phyloP scores from a whole-genome alignment of 495 filamentous ascomycete species.

The Friedmanniomyces endolithicus region DNA sequence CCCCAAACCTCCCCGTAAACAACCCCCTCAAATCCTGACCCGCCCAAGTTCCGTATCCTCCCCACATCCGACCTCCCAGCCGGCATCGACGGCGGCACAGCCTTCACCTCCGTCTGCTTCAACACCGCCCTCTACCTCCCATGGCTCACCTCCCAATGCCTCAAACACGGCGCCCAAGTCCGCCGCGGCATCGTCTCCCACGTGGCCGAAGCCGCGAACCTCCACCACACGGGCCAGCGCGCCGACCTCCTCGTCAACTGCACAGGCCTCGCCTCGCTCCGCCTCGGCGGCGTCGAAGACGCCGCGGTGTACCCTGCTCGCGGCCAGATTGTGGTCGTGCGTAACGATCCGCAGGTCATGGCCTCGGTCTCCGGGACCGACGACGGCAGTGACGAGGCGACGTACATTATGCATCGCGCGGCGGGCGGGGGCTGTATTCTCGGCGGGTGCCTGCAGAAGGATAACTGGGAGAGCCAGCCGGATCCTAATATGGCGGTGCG shows the following conservation, averaged over 20 bases:
- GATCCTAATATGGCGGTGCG: slow-evolving; percentile 70
- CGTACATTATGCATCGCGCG: slow-evolving; percentile 86
- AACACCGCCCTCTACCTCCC: slow-evolving; percentile 81
- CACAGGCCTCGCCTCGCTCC: slow-evolving; percentile 62
- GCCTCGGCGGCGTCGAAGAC: slow-evolving; percentile 76
- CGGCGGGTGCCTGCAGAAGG: slow-evolving; percentile 75
- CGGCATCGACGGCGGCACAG: slow-evolving; percentile 53
- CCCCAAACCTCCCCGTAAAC: background rate
- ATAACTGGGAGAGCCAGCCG: slow-evolving; percentile 68
- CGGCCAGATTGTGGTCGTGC: slow-evolving; percentile 79
- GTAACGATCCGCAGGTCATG: slow-evolving; percentile 71
- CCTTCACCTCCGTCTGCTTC: slow-evolving; percentile 78
- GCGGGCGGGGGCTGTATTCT: slow-evolving; percentile 68
- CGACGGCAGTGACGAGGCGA: slow-evolving; percentile 65
- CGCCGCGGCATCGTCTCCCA: slow-evolving; percentile 50
- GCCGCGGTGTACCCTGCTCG: slow-evolving; percentile 59
- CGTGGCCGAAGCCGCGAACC: slow-evolving; percentile 52
- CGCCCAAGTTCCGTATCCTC: slow-evolving; percentile 33
- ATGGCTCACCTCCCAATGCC: slow-evolving; percentile 68
- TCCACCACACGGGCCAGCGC: slow-evolving; percentile 49
- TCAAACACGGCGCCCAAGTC: slow-evolving; percentile 54
- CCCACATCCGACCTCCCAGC: slow-evolving; percentile 41
- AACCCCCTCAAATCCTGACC: background rate
- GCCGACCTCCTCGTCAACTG: slow-evolving; percentile 76
- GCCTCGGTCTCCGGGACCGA: slow-evolving; percentile 59